Conservation (phyloP, 2,329 filamentous ascomycete species). For the Phaeosphaeria sp. region DNA sequence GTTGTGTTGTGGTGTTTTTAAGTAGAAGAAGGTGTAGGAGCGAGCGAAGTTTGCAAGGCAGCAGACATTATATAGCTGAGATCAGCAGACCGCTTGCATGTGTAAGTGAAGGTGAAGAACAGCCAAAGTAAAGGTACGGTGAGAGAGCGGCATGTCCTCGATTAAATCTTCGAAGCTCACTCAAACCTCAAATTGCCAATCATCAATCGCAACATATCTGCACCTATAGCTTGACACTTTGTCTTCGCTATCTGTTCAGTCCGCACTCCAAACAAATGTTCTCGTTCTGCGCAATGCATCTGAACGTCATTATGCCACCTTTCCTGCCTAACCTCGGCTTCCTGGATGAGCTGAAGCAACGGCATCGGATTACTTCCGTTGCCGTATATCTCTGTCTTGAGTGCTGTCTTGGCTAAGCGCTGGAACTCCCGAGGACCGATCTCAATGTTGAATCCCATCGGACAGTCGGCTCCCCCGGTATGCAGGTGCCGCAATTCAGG, state of each 20-base stretch:
- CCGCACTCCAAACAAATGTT: slow-evolving; percentile 22
- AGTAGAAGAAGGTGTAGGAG: background rate
- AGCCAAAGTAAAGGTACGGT: background rate
- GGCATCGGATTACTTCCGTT: slow-evolving; percentile 35
- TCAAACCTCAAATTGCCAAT: slow-evolving; percentile 24
- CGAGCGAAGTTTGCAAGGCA: background rate
- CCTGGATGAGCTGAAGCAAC: slow-evolving; percentile 45
- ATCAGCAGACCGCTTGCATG: background rate
- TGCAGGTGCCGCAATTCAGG: slow-evolving; percentile 50
- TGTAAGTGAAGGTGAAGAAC: background rate
- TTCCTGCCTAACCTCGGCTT: slow-evolving; percentile 51
- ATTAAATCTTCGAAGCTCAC: background rate
- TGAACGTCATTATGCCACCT: slow-evolving; percentile 46
- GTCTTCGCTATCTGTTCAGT: slow-evolving; percentile 9
- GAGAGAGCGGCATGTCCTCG: background rate
- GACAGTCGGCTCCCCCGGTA: slow-evolving; percentile 51
- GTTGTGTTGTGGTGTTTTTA: background rate
- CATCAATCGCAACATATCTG: slow-evolving; percentile 17
- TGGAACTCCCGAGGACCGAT: slow-evolving; percentile 54
- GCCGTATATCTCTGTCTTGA: slow-evolving; percentile 53
- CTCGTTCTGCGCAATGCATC: slow-evolving; percentile 24
- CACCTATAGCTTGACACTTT: slow-evolving; percentile 22
- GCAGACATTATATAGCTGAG: background rate
- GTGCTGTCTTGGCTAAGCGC: slow-evolving; percentile 52
- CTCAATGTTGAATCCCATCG: slow-evolving; percentile 53